These are phyloP conservation scores for Fusarium praegraminearum DNA, from an alignment of 2,329 filamentous ascomycete genomes.

Conservation along the genomic window DNA sequence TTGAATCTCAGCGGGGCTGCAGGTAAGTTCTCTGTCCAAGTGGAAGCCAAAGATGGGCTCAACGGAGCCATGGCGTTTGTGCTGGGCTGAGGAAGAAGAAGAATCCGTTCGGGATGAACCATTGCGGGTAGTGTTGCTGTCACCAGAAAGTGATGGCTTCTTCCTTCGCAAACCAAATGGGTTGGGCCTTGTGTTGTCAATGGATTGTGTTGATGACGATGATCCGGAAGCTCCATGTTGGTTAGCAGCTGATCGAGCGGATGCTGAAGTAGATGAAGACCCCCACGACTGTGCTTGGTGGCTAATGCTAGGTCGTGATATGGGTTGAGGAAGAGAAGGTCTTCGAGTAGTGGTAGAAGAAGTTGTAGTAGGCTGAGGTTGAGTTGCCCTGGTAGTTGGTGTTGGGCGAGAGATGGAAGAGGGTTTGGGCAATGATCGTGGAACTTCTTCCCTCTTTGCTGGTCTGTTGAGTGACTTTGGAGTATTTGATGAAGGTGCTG, in stretches of 20 bases:
- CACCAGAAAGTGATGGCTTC: conserved; percentile 60
- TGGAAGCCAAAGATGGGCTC: conserved; percentile 53
- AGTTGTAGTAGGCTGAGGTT: conserved; percentile 37
- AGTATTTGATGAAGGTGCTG: conserved; percentile 31
- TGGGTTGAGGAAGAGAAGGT: conserved; percentile 45
- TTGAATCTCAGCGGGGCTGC: conserved; percentile 60
- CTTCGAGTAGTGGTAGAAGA: conserved; percentile 38
- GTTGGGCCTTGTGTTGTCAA: conserved; percentile 51
- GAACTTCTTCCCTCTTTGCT: conserved; percentile 39
- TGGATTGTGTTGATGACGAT: conserved; percentile 52
- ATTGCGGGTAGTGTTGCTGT: conserved; percentile 50
- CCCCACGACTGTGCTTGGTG: conserved; percentile 60
- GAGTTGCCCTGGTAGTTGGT: conserved; percentile 40
- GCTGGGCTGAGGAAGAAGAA: conserved; percentile 59
- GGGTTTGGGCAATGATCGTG: conserved; percentile 35
- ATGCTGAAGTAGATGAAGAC: conserved; percentile 52
- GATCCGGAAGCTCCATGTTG: conserved; percentile 51
- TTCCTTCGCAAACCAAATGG: conserved; percentile 64
- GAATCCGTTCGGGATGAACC: conserved; percentile 57
- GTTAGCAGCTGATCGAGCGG: conserved; percentile 50
- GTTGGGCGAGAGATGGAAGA: conserved; percentile 34
- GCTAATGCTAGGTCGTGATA: conserved; percentile 46
- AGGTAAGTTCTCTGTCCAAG: conserved; percentile 57
- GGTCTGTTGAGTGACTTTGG: conserved; percentile 44
- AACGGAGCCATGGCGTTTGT: conserved; percentile 53